These are phyloP conservation scores for Globisporangium sylvaticum DNA, from an alignment of 352 stramenopile genomes.

Conservation along the genomic window DNA sequence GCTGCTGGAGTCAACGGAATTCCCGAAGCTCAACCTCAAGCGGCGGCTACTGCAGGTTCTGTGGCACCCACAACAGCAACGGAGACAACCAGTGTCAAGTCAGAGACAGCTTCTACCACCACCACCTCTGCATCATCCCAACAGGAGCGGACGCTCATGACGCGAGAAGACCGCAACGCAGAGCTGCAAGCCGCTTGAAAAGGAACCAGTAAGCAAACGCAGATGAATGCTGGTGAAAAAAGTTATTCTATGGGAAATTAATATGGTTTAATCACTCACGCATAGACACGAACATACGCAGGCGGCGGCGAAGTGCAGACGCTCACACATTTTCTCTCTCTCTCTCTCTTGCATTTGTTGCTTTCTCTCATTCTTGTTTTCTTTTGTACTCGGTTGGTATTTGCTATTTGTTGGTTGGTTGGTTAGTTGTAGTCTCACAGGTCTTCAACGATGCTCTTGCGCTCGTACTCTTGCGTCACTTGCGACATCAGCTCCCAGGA, in stretches of 20 bases:
- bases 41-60: not conserved
- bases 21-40: not conserved
- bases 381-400: not conserved
- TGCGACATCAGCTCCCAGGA: slow-evolving; percentile 68
- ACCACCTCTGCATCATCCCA: not conserved
- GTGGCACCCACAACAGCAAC: not conserved
- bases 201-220: no score
- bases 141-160: not conserved
- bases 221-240: no score
- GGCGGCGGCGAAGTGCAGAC: not conserved
- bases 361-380: not conserved
- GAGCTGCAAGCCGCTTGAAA: not conserved
- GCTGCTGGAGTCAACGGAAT: not conserved
- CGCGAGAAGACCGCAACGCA: not conserved
- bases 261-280: slow-evolving; percentile 12
- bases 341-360: not conserved
- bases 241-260: slow-evolving; percentile 10
- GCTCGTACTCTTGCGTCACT: slow-evolving; percentile 51
- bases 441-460: slow-evolving; percentile 12
- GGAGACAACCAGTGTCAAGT: not conserved
- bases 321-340: not conserved
- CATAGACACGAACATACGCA: slow-evolving; percentile 12
- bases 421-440: slow-evolving; percentile 9
- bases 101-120: not conserved
- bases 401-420: not conserved